Base-by-base conservation (phyloP, 768 basidiomycete genomes). In the Termitomyces sp. region DNA sequence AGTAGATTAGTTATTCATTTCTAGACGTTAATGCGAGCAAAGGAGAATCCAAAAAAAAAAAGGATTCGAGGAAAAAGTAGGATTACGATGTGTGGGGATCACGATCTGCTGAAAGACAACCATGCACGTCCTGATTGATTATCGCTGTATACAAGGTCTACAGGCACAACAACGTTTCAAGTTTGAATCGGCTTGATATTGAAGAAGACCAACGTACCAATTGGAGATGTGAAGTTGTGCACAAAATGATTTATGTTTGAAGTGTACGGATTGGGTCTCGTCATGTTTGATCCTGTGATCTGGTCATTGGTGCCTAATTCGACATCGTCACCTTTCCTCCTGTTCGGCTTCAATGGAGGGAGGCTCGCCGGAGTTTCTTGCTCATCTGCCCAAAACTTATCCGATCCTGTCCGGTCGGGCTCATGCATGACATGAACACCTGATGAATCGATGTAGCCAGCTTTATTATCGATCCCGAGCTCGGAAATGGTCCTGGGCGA, bases 151-250 rank as follows among this genome's bases (percentile, higher is more conserved):
- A 27, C 27, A 27, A 27, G 27, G 4, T 27, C 27, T 27, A 27
- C 27, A 27, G n/a, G n/a, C n/a, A 30, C 18, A 31, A 34, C 16
- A 33, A 46, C 30, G 13, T 44, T 51, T 42, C 22, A 27, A 2
- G n/a, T 30, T 51, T 16, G 15, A 20, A 57, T 22, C 12, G 7
- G 44, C 30, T 45, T 7, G 55, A 34, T 1, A 34, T 8, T 50
- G 6, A 2, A 33, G 20, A 31, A 34, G n/a, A 11, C 20, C 27
- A 44, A 72, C 77, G 22, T 61, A 89, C 88, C 84, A 55, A 90
- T 85, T 1, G 88, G 88, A 30, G 86, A 88, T 45, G 79, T 86
- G 73, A 83, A 90, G 62, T 83, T 81, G 62, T 83, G 76, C 53
- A 89, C 78, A 71, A 87, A 70, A 42, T 78, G 81, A 61, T 85